Evolutionary conservation across 208 protist genomes (phyloP).

Genomic region (Trypanosoma avium): DNA sequence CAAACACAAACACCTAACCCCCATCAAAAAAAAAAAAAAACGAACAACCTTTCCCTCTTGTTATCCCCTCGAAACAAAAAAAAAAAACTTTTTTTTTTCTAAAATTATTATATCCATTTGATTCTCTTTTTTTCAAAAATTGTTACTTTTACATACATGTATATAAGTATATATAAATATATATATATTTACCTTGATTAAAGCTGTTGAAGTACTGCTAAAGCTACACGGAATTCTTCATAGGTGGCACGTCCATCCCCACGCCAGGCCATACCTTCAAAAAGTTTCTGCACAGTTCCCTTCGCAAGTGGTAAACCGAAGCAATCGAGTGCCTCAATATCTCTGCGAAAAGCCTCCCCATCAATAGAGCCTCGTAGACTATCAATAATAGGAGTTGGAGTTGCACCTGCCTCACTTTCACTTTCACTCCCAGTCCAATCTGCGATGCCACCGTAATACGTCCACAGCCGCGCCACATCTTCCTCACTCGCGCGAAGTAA

Average conservation of each 20-base stretch:
- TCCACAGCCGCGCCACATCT: constrained; percentile 51
- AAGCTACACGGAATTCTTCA: constrained; percentile 45
- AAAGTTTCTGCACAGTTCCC: constrained; percentile 40
- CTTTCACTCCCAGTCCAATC: no score
- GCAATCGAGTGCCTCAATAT: constrained; percentile 58
- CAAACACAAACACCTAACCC: neutral
- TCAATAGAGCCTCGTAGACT: constrained; percentile 15
- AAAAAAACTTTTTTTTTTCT: constrained; percentile 12
- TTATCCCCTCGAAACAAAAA: no score
- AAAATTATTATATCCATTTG: neutral
- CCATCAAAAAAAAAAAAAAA: constrained; percentile 1
- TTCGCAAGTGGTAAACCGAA: constrained; percentile 58
- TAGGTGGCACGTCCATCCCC: constrained; percentile 48
- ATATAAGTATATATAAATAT: neutral
- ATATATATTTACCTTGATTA: constrained; percentile 19
- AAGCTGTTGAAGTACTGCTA: constrained; percentile 53
- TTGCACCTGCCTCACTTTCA: no score
- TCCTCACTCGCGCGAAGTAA: constrained; percentile 37
- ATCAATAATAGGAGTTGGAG: no score
- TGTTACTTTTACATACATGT: neutral
- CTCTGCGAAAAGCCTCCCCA: constrained; percentile 37
- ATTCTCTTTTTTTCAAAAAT: neutral
- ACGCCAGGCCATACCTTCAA: constrained; percentile 36
- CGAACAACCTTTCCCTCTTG: no score
- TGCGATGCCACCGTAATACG: constrained; percentile 38